A percentile compares a stretch with the other conserved stretches of the same genome.
Evolutionary conservation across 1,284 basidiomycete genomes (phyloP).

Genomic region (Cutaneotrichosporon mucoides): DNA sequence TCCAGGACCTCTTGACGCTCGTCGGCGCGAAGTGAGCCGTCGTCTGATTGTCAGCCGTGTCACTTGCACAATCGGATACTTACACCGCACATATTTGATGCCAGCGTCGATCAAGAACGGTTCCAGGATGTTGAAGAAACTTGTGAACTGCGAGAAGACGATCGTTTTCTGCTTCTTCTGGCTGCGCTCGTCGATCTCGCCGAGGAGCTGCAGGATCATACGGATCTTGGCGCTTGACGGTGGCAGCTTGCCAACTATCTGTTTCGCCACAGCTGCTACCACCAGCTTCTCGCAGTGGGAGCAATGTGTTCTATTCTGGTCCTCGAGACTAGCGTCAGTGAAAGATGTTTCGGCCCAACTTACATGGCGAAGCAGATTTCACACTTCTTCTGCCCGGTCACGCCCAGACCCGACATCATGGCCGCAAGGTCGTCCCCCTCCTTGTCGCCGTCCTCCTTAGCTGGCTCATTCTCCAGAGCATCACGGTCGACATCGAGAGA

Average conservation of each 20-base stretch:
- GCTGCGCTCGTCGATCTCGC: constrained; percentile 62
- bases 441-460: constrained; percentile 52
- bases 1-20: constrained; percentile 71
- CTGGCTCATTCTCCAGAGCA: constrained; percentile 59
- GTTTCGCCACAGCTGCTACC: background rate
- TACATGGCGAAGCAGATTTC: constrained; percentile 68
- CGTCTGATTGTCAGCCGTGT: constrained; percentile 56
- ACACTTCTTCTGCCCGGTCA: constrained; percentile 60
- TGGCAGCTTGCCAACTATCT: constrained; percentile 41
- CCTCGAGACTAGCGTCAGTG: constrained; percentile 19
- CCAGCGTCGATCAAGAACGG: constrained; percentile 67
- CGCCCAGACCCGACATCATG: constrained; percentile 66
- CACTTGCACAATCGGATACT: constrained; percentile 44
- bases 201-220: constrained; percentile 70
- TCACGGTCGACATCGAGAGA: constrained; percentile 69
- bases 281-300: constrained; percentile 52
- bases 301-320: constrained; percentile 54
- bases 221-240: constrained; percentile 83
- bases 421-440: constrained; percentile 73
- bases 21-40: constrained; percentile 75
- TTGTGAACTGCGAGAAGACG: constrained; percentile 68
- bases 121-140: constrained; percentile 81
- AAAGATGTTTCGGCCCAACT: constrained; percentile 32
- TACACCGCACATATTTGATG: constrained; percentile 77
- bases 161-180: constrained; percentile 78